These are phyloP conservation scores for Lophiostoma macrostomum DNA, from an alignment of 495 filamentous ascomycete species.

Conservation along the genomic window DNA sequence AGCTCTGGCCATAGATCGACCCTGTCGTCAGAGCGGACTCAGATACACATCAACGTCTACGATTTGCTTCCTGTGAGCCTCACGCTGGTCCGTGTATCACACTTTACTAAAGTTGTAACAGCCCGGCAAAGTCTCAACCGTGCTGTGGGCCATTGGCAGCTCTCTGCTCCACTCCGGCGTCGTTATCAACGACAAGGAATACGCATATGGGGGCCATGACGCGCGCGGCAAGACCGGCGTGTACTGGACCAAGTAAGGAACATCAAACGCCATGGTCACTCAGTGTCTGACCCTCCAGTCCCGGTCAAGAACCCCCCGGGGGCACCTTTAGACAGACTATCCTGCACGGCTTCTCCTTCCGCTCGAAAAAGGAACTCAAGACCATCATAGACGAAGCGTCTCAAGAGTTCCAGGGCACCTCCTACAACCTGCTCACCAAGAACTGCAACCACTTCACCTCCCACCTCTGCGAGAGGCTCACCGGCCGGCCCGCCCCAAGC, in stretches of 20 bases:
- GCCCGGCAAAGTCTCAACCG: slow-evolving; percentile 64
- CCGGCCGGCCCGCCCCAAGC: slow-evolving; percentile 57
- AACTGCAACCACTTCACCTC: slow-evolving; percentile 85
- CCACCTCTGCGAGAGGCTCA: slow-evolving; percentile 63
- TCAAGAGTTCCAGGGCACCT: slow-evolving; percentile 63
- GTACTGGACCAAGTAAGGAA: slow-evolving; percentile 61
- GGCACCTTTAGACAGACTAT: slow-evolving; percentile 67
- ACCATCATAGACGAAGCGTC: slow-evolving; percentile 61
- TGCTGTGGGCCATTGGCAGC: slow-evolving; percentile 69
- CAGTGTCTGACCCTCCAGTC: slow-evolving; percentile 32
- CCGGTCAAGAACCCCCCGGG: slow-evolving; percentile 64
- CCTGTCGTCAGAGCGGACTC: slow-evolving; percentile 61
- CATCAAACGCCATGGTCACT: too few relatives aligned
- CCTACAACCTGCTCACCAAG: slow-evolving; percentile 71
- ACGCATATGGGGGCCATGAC: slow-evolving; percentile 80
- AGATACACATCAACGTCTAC: slow-evolving; percentile 76
- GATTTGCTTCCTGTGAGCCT: slow-evolving; percentile 65
- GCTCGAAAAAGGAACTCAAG: slow-evolving; percentile 61
- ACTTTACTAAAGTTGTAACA: slow-evolving; percentile 32
- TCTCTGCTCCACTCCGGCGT: slow-evolving; percentile 76
- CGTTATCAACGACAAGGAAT: slow-evolving; percentile 71
- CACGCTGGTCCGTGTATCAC: not conserved
- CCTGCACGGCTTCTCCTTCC: slow-evolving; percentile 69
- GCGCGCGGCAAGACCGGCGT: slow-evolving; percentile 64
- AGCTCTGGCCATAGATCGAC: slow-evolving; percentile 51